Conservation (phyloP, 345 rosid species). For the Lepidium africanum region DNA sequence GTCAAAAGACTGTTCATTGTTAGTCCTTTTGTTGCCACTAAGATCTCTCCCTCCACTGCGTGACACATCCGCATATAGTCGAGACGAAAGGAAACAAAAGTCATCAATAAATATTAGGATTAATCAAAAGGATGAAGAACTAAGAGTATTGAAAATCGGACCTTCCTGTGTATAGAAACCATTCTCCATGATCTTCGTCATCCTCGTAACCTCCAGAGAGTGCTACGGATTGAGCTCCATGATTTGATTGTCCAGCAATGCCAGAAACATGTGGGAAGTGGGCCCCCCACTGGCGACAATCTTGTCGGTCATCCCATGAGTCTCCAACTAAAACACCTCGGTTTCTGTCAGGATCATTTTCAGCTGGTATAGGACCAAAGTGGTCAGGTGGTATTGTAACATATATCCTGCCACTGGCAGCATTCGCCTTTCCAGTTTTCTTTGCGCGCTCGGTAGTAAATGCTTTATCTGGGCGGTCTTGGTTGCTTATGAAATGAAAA, state of each 20-base stretch:
- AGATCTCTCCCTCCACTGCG: slow-evolving; percentile 84
- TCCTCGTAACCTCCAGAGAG: slow-evolving; percentile 76
- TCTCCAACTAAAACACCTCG: slow-evolving; percentile 71
- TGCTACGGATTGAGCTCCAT: slow-evolving; percentile 76
- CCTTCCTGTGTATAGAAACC: slow-evolving; percentile 28
- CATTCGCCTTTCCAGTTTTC: slow-evolving; percentile 67
- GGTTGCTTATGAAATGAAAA: slow-evolving; percentile 40
- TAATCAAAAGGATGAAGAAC: background rate
- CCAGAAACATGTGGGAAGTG: slow-evolving; percentile 76
- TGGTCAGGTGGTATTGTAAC: slow-evolving; percentile 64
- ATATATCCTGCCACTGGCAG: slow-evolving; percentile 65
- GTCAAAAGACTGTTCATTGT: slow-evolving; percentile 61
- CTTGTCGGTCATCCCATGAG: slow-evolving; percentile 57
- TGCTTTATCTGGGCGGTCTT: slow-evolving; percentile 57
- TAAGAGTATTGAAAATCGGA: background rate
- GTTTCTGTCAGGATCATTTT: slow-evolving; percentile 56
- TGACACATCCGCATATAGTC: slow-evolving; percentile 2
- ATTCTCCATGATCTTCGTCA: slow-evolving; percentile 73
- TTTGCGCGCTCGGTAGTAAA: slow-evolving; percentile 61
- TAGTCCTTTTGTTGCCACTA: slow-evolving; percentile 64
- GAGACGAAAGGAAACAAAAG: too few relatives aligned
- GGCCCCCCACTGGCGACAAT: slow-evolving; percentile 74
- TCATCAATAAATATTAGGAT: too few relatives aligned
- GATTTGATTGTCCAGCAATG: slow-evolving; percentile 61
- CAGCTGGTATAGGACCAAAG: slow-evolving; percentile 74